These are phyloP conservation scores for Fusarium sp. DNA, from an alignment of 2,329 filamentous ascomycete genomes.

Conservation along the genomic window DNA sequence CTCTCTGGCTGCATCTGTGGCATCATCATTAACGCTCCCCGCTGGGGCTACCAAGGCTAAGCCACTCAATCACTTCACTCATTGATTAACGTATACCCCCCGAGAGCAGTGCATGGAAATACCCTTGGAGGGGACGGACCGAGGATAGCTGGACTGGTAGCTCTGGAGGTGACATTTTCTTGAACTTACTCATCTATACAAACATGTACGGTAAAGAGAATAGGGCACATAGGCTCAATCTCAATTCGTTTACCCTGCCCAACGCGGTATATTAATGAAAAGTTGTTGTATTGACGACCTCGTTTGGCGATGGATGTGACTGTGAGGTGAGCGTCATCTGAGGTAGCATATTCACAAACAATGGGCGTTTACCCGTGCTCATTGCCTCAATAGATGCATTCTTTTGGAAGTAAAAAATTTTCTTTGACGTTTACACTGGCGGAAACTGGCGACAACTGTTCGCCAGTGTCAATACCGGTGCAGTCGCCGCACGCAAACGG, in stretches of 20 bases:
- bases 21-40: slow-evolving; percentile 68
- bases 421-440: neutral
- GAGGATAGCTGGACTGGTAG: slow-evolving; percentile 9
- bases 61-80: neutral
- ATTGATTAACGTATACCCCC: neutral
- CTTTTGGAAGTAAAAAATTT: no score
- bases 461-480: neutral
- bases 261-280: slow-evolving; percentile 7
- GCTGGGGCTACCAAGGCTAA: slow-evolving; percentile 48
- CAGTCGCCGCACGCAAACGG: neutral
- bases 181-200: neutral
- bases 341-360: neutral
- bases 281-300: neutral
- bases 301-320: neutral
- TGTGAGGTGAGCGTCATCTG: neutral
- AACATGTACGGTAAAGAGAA: neutral
- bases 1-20: slow-evolving; percentile 68
- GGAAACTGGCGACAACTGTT: neutral
- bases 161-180: neutral
- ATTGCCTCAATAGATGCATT: neutral
- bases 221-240: slow-evolving; percentile 2
- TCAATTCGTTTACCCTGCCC: slow-evolving; percentile 8
- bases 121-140: neutral
- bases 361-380: neutral
- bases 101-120: slow-evolving; percentile 1